These are phyloP conservation scores for Pseudocercospora fijiensis DNA, from an alignment of 2,329 filamentous ascomycete species.

Conservation along the genomic window DNA sequence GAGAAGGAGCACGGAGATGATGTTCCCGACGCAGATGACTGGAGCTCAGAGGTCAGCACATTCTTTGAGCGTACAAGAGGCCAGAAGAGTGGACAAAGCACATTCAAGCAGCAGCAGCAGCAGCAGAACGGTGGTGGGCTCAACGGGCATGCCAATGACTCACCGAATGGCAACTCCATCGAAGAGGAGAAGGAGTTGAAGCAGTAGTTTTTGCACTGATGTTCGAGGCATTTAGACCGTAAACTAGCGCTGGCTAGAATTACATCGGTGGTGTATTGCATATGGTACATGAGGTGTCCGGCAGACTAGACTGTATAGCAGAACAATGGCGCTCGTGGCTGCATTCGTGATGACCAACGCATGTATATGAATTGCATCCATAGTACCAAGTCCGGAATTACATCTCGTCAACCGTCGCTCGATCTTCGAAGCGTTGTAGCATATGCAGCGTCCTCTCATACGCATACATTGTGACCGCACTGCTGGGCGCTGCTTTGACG, in stretches of 20 bases:
- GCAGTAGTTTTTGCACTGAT: slow-evolving; percentile 12
- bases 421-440: slow-evolving; percentile 14
- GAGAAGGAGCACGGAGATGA: slow-evolving; percentile 50
- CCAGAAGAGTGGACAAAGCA: slow-evolving; percentile 18
- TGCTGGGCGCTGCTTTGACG: slow-evolving; percentile 89
- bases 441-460: slow-evolving; percentile 71
- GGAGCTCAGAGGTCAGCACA: slow-evolving; percentile 51
- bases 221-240: neutral
- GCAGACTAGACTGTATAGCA: slow-evolving; percentile 3
- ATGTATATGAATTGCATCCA: neutral
- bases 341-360: neutral
- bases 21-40: slow-evolving; percentile 47
- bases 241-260: neutral
- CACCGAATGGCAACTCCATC: slow-evolving; percentile 12
- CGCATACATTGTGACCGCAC: slow-evolving; percentile 91
- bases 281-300: neutral
- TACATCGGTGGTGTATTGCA: neutral
- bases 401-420: neutral
- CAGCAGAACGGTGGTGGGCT: slow-evolving; percentile 7
- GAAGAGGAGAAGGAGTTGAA: slow-evolving; percentile 25
- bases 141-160: slow-evolving; percentile 11
- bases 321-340: neutral
- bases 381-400: neutral
- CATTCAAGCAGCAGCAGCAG: slow-evolving; percentile 16
- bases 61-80: slow-evolving; percentile 55